Evolutionary conservation across 2,329 filamentous ascomycete species (phyloP).

Genomic region (Paraphoma chrysanthemicola): DNA sequence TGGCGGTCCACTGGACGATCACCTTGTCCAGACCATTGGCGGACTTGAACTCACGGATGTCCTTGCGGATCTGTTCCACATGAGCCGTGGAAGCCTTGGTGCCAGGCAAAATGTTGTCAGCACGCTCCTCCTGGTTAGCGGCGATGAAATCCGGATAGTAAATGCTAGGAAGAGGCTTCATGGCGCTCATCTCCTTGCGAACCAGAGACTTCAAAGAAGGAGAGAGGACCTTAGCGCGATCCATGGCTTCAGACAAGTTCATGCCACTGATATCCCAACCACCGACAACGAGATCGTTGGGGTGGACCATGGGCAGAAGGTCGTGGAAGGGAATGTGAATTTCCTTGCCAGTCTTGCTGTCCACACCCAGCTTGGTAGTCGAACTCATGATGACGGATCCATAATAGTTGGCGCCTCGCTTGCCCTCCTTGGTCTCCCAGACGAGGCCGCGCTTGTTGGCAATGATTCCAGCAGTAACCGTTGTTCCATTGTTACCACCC

Average conservation of each 20-base stretch:
- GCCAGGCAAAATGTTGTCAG: constrained; percentile 87
- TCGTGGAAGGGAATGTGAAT: constrained; percentile 97
- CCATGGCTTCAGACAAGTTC: constrained; percentile 91
- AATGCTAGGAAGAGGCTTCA: constrained; percentile 90
- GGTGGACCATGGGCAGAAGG: constrained; percentile 94
- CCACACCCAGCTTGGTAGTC: constrained; percentile 93
- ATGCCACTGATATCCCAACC: constrained; percentile 97
- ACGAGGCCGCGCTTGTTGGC: constrained; percentile 86
- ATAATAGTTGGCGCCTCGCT: constrained; percentile 92
- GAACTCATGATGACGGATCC: constrained; percentile 97
- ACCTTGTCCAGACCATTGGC: constrained; percentile 88
- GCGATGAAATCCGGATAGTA: constrained; percentile 99
- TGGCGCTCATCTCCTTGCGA: constrained; percentile 87
- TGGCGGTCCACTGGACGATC: constrained; percentile 97
- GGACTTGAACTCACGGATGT: constrained; percentile 94
- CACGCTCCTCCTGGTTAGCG: constrained; percentile 95
- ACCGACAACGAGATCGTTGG: constrained; percentile 92
- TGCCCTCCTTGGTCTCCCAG: constrained; percentile 94
- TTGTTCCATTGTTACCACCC: constrained; percentile 98
- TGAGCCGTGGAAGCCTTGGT: constrained; percentile 85
- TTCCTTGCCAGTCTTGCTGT: constrained; percentile 82
- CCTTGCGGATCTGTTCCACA: constrained; percentile 89
- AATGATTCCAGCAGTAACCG: constrained; percentile 94
- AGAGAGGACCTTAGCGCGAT: constrained; percentile 92
- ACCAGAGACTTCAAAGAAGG: constrained; percentile 90